phyloP scores from a whole-genome alignment of 2,329 filamentous ascomycete genomes.

The Taxawa tesnikishii region DNA sequence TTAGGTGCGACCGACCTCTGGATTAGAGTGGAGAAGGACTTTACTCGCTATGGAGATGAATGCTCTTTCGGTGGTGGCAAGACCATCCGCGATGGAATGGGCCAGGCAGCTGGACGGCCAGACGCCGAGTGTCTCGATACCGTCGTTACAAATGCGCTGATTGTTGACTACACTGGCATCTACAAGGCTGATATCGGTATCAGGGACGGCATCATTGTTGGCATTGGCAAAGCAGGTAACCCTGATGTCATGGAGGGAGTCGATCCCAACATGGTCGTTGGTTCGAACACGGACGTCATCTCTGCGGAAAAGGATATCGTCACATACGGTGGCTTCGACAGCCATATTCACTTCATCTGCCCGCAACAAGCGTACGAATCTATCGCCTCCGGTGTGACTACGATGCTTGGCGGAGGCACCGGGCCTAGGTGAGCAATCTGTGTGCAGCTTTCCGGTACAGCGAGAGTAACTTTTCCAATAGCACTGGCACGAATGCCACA shows the following conservation, averaged over 20 bases:
- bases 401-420: slow-evolving; percentile 80
- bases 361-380: slow-evolving; percentile 82
- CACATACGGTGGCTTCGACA: slow-evolving; percentile 80
- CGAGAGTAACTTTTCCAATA: slow-evolving; percentile 20
- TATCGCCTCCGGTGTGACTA: slow-evolving; percentile 76
- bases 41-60: slow-evolving; percentile 79
- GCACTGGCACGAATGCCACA: slow-evolving; percentile 79
- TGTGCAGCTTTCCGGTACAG: not conserved
- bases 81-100: slow-evolving; percentile 89
- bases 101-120: slow-evolving; percentile 67
- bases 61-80: slow-evolving; percentile 94
- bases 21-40: slow-evolving; percentile 79
- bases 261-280: slow-evolving; percentile 63
- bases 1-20: slow-evolving; percentile 78
- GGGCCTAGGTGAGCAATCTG: slow-evolving; percentile 56
- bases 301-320: slow-evolving; percentile 84
- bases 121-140: slow-evolving; percentile 68
- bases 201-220: slow-evolving; percentile 74
- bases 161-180: slow-evolving; percentile 85
- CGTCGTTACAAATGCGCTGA: slow-evolving; percentile 78
- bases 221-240: slow-evolving; percentile 89
- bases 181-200: slow-evolving; percentile 96
- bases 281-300: slow-evolving; percentile 82
- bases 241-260: slow-evolving; percentile 96
- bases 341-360: slow-evolving; percentile 90